A percentile compares a stretch with the other conserved stretches of the same genome.
These are phyloP conservation scores for Moniliella sp. DNA, from an alignment of 1,284 basidiomycete species.

Conservation along the genomic window DNA sequence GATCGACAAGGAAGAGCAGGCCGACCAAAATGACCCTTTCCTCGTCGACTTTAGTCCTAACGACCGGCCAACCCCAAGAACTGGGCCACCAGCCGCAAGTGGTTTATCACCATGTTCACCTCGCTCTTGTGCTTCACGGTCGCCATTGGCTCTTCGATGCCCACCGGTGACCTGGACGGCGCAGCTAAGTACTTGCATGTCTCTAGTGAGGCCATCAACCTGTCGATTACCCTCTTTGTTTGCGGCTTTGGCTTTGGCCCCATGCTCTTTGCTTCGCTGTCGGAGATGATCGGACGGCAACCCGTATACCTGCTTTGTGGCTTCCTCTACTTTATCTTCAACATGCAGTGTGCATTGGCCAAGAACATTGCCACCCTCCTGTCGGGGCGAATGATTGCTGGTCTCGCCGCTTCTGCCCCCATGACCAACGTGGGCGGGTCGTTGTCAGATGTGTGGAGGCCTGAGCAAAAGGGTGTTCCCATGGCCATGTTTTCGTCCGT, in stretches of 20 bases:
- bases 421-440: conserved; percentile 14
- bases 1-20: too few species aligned
- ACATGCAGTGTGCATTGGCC: conserved; percentile 23
- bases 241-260: conserved; percentile 1
- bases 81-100: too few species aligned
- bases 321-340: conserved; percentile 5
- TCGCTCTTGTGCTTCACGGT: conserved; percentile 23
- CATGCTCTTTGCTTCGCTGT: background rate
- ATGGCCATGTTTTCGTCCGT: conserved; percentile 30
- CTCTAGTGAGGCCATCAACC: background rate
- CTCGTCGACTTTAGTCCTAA: too few species aligned
- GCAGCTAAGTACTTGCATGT: conserved; percentile 3
- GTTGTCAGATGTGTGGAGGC: conserved; percentile 23
- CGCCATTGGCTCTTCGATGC: conserved; percentile 53
- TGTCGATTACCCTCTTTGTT: conserved; percentile 1
- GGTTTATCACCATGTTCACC: conserved; percentile 15
- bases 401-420: conserved; percentile 3
- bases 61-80: too few species aligned
- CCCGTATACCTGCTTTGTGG: background rate
- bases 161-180: conserved; percentile 31
- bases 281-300: conserved; percentile 1
- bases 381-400: conserved; percentile 24
- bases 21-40: too few species aligned
- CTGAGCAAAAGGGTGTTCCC: conserved; percentile 22
- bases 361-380: conserved; percentile 30